Percentiles rank a stretch among this genome's conserved stretches.
These are phyloP conservation scores for Trichoderma aggressivum DNA, from an alignment of 2,329 filamentous ascomycete genomes.

Conservation along the genomic window DNA sequence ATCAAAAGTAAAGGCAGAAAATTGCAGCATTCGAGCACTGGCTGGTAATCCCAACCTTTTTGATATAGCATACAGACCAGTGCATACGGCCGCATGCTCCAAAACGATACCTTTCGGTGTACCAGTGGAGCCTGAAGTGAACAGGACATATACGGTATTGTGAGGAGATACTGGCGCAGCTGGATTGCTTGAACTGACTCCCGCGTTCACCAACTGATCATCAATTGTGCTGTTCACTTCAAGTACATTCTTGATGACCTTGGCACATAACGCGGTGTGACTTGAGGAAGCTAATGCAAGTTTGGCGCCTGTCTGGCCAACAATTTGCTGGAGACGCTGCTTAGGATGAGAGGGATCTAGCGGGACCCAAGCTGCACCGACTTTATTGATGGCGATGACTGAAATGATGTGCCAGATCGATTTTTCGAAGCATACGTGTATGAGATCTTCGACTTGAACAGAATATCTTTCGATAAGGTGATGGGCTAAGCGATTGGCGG, in stretches of 20 bases:
- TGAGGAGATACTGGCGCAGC: background rate
- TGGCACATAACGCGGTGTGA: background rate
- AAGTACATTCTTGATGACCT: background rate
- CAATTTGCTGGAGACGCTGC: background rate
- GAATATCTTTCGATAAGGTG: slow-evolving; percentile 2
- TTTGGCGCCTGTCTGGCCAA: background rate
- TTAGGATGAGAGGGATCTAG: background rate
- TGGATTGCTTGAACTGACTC: too few relatives aligned
- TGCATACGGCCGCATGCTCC: slow-evolving; percentile 16
- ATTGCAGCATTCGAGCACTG: slow-evolving; percentile 5
- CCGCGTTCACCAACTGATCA: background rate
- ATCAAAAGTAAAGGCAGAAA: slow-evolving; percentile 21
- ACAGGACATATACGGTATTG: slow-evolving; percentile 37
- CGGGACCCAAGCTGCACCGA: slow-evolving; percentile 21
- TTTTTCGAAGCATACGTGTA: slow-evolving; percentile 16
- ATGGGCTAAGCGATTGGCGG: slow-evolving; percentile 16
- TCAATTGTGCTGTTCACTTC: background rate
- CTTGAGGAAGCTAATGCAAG: background rate
- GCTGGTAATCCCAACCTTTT: background rate
- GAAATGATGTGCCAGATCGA: slow-evolving; percentile 22
- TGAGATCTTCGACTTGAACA: slow-evolving; percentile 20
- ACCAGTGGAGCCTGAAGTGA: slow-evolving; percentile 51
- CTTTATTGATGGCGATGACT: slow-evolving; percentile 20
- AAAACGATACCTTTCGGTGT: slow-evolving; percentile 40
- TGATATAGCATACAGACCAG: background rate